Base-by-base conservation (phyloP, 495 filamentous ascomycete genomes). In the Aspergillus cristatus region DNA sequence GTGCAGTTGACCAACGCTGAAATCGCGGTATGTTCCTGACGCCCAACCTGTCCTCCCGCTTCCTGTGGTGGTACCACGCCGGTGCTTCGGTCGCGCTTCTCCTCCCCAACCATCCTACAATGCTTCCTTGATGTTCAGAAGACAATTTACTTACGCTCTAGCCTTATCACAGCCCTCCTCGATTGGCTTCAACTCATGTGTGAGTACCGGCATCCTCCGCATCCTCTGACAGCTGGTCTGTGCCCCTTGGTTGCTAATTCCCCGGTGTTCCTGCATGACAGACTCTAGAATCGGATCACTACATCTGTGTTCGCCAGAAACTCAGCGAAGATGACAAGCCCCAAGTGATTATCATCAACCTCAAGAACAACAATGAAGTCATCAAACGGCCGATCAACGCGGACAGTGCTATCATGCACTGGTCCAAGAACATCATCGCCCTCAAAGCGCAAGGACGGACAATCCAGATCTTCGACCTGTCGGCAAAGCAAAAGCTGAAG, bases 331-430 rank as follows among this genome's bases (percentile, higher is more conserved):
- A 79, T 33, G 75, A 84, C 34, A 78, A 78, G 34, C 84, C 91
- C 22, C 88, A 99, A 61, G 91, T 97, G 43, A 83, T 97, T 60
- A 99, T 97, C 62, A 68, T 99, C 62, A 80, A 97, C 58, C 81
- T 99, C 51, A 93, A 95, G 63, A 88, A 93, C 67, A 75, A 75
- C 64, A 94, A 94, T 75, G 84, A 87, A 63, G 74, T 94, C 54
- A 93, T 88, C 42, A 81, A 84, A 46, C 76, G 91, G 47, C 87
- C 89, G 7, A 99, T 99, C 72, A 97, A 96, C 68, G 93, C 91
- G 48, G 91, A 99, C 70, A 95, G 88, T 77, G 93, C 91, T 43
- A 96, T 99, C 57, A 96, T 99, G 91, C 91, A 99, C 76, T 95
- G 88, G 86, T 76, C 70, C 48, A 81, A 81, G 56, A 86, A 91